These are phyloP conservation scores for Clarkia xantiana DNA, from an alignment of 345 rosid species.

Conservation along the genomic window DNA sequence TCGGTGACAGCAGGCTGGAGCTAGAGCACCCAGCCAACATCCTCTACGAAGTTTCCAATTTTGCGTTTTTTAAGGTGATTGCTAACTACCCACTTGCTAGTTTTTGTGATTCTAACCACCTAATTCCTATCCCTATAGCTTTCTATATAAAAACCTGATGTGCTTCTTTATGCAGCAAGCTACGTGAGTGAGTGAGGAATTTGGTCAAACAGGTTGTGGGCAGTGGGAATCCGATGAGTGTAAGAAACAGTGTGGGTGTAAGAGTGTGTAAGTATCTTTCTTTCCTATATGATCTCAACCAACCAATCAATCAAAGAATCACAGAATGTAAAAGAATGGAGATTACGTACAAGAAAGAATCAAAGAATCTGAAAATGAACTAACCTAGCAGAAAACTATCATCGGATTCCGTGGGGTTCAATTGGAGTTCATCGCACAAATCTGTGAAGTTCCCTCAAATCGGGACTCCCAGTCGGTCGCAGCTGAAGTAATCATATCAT, in stretches of 20 bases:
- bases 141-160: conserved; percentile 13
- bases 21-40: conserved; percentile 99
- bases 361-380: conserved; percentile 48
- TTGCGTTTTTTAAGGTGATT: conserved; percentile 11
- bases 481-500: background rate
- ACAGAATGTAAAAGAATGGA: conserved; percentile 15
- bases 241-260: conserved; percentile 13
- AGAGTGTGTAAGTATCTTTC: conserved; percentile 26
- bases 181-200: conserved; percentile 9
- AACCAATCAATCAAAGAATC: conserved; percentile 14
- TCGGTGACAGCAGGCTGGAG: conserved; percentile 89
- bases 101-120: conserved; percentile 9
- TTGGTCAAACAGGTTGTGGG: conserved; percentile 9
- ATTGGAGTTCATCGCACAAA: conserved; percentile 29
- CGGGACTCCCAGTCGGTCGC: conserved; percentile 17
- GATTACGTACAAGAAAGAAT: conserved; percentile 33
- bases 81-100: conserved; percentile 33
- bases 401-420: conserved; percentile 80
- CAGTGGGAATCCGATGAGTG: conserved; percentile 18
- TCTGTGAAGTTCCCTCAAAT: conserved; percentile 20
- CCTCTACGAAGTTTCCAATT: conserved; percentile 39
- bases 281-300: conserved; percentile 15
- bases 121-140: conserved; percentile 29
- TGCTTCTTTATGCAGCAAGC: conserved; percentile 1
- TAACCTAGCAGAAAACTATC: conserved; percentile 54